Percentiles rank a stretch among this genome's conserved stretches.
Evolutionary conservation across 2,329 filamentous ascomycete species (phyloP).

Genomic region (Fusarium sp.): DNA sequence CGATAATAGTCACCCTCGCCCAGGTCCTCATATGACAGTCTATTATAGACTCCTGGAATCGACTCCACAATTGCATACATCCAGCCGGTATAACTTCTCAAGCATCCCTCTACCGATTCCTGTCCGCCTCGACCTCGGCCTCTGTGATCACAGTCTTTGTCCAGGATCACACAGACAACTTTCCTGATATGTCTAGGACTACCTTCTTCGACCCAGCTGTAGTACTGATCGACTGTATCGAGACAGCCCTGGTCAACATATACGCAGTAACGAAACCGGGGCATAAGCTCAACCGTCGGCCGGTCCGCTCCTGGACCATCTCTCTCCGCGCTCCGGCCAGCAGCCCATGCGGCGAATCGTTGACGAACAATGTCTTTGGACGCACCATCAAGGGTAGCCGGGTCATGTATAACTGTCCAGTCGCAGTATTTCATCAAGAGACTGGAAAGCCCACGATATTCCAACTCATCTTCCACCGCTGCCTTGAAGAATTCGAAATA

Average conservation of each 20-base stretch:
- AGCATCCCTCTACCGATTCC: not conserved
- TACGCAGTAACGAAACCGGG: conserved; percentile 3
- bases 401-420: conserved; percentile 19
- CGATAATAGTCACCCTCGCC: not conserved
- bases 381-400: not conserved
- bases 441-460: not conserved
- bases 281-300: not conserved
- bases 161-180: not conserved
- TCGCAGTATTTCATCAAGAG: conserved; percentile 1
- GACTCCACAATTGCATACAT: not conserved
- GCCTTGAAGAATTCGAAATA: conserved; percentile 27
- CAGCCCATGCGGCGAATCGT: not conserved
- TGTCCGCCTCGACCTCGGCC: not conserved
- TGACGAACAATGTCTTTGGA: conserved; percentile 11
- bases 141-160: not conserved
- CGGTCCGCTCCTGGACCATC: conserved; percentile 3
- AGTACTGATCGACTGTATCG: not conserved
- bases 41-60: not conserved
- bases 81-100: conserved; percentile 11
- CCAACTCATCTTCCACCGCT: not conserved
- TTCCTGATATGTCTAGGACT: fast-evolving
- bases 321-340: not conserved
- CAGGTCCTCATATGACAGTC: not conserved
- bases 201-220: not conserved
- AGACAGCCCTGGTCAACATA: conserved; percentile 6